phyloP scores from a whole-genome alignment of 176 grass and related monocot species.

The Zoysia pacifica region DNA sequence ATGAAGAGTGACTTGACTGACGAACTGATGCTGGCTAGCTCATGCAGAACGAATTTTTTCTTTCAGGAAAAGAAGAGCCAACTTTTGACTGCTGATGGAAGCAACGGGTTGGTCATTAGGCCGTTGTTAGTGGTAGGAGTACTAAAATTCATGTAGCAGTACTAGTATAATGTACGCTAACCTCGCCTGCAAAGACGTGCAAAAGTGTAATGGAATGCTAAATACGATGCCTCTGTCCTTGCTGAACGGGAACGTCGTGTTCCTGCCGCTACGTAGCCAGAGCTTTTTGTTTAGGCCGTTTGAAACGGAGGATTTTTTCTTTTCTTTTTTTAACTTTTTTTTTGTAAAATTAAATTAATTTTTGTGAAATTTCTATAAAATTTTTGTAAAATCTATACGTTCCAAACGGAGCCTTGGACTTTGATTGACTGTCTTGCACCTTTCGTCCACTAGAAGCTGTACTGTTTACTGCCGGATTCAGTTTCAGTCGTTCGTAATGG shows the following conservation, averaged over 20 bases:
- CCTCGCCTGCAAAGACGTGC: conserved; percentile 9
- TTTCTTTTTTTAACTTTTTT: too few relatives aligned
- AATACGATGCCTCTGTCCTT: not conserved
- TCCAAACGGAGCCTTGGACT: too few relatives aligned
- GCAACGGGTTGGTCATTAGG: not conserved
- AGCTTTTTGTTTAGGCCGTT: not conserved
- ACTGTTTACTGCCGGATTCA: not conserved
- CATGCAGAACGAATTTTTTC: not conserved
- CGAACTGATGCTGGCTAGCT: too few relatives aligned
- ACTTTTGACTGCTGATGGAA: conserved; percentile 4
- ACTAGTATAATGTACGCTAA: too few relatives aligned
- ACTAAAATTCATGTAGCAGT: not conserved
- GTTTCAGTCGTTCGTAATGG: too few relatives aligned
- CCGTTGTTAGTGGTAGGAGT: not conserved
- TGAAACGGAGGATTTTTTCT: too few relatives aligned
- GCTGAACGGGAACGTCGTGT: not conserved
- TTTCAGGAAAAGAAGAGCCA: not conserved
- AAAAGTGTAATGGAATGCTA: conserved; percentile 35
- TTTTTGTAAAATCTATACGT: not conserved
- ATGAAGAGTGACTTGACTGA: not conserved
- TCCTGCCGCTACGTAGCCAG: not conserved
- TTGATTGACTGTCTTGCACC: too few relatives aligned
- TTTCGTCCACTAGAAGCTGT: not conserved
- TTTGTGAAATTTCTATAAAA: too few relatives aligned
- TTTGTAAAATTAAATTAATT: too few relatives aligned